These are phyloP conservation scores for Strobilomyces echinocephalus DNA, from an alignment of 768 basidiomycete species.

Conservation along the genomic window DNA sequence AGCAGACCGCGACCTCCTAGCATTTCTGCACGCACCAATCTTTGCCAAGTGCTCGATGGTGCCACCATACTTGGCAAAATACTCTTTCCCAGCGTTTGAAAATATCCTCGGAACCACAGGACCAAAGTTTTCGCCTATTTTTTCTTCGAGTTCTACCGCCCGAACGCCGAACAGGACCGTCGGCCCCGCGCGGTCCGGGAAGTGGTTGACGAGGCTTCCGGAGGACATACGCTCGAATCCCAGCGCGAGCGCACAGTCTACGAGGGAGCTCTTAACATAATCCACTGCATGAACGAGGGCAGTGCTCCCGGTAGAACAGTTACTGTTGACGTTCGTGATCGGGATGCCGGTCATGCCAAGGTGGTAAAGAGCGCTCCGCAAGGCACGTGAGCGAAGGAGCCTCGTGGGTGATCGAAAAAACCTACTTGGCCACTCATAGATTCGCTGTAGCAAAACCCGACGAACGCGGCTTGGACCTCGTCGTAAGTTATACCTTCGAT, in stretches of 20 bases:
- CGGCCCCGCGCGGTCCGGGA: slow-evolving; percentile 49
- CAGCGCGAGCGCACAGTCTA: slow-evolving; percentile 73
- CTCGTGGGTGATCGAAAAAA: neutral
- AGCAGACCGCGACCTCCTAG: neutral
- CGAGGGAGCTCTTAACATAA: slow-evolving; percentile 63
- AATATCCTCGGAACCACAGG: slow-evolving; percentile 75
- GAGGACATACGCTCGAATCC: slow-evolving; percentile 85
- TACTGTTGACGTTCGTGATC: slow-evolving; percentile 84
- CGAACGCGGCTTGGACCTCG: slow-evolving; percentile 61
- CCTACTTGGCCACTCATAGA: slow-evolving; percentile 71
- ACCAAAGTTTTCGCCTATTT: slow-evolving; percentile 56
- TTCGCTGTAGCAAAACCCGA: slow-evolving; percentile 77
- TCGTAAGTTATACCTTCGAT: slow-evolving; percentile 85
- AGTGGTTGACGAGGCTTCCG: slow-evolving; percentile 66
- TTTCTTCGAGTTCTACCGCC: slow-evolving; percentile 45
- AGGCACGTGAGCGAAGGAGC: slow-evolving; percentile 22
- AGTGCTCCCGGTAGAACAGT: slow-evolving; percentile 78
- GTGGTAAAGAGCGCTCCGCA: slow-evolving; percentile 67
- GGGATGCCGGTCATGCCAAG: slow-evolving; percentile 82
- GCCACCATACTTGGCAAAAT: slow-evolving; percentile 70
- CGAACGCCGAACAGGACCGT: slow-evolving; percentile 41
- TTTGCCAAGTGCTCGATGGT: slow-evolving; percentile 63
- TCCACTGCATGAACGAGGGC: slow-evolving; percentile 73
- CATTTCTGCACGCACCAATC: slow-evolving; percentile 47
- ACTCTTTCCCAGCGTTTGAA: slow-evolving; percentile 68